Conservation (phyloP, 495 filamentous ascomycete genomes). For the Cercophora scortea region DNA sequence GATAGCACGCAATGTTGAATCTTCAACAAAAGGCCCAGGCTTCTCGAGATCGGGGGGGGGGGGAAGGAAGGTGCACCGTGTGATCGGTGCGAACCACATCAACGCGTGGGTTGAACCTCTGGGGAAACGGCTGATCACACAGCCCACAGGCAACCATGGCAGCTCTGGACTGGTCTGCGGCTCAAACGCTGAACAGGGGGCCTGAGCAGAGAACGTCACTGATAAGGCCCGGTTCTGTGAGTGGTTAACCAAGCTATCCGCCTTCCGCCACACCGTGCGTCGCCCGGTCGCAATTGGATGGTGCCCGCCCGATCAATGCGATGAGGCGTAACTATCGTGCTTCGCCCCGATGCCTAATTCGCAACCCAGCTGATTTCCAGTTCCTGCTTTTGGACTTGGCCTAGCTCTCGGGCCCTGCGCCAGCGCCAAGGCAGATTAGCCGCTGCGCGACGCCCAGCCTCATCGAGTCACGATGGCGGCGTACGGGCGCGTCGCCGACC, state of each 20-base stretch:
- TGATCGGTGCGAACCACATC: not conserved
- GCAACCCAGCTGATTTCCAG: no score
- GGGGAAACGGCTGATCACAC: no score
- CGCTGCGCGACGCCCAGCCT: no score
- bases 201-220: not conserved
- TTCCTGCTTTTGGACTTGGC: no score
- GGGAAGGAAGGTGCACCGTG: not conserved
- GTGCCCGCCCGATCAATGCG: not conserved
- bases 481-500: no score
- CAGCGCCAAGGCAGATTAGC: no score
- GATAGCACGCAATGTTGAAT: not conserved
- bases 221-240: not conserved
- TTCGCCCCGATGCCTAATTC: not conserved
- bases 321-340: not conserved
- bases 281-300: not conserved
- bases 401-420: no score
- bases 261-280: not conserved
- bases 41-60: not conserved
- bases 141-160: no score
- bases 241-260: not conserved
- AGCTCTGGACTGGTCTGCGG: not conserved
- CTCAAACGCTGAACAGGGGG: not conserved
- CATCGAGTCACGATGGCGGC: no score
- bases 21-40: not conserved
- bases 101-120: not conserved